Evolutionary conservation across 495 filamentous ascomycete species (phyloP).

Genomic region (Jackrogersella multiformis): DNA sequence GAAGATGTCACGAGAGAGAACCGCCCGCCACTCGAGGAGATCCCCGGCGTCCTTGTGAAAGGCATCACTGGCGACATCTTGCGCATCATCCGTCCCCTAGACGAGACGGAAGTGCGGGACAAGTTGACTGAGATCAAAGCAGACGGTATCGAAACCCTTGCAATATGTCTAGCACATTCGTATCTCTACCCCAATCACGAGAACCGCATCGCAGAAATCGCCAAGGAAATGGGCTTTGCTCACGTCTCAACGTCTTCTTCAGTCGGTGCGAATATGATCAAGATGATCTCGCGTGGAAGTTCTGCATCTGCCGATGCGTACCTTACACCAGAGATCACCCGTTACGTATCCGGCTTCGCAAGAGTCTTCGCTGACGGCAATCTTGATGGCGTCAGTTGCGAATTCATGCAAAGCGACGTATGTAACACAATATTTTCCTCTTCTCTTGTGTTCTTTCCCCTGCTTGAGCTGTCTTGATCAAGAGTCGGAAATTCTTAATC

Average conservation of each 20-base stretch:
- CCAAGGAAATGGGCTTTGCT: conserved; percentile 75
- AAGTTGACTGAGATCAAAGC: conserved; percentile 65
- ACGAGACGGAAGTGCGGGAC: conserved; percentile 63
- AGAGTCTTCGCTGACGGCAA: conserved; percentile 72
- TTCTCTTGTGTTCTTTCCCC: too few relatives aligned
- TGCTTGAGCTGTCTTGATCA: too few relatives aligned
- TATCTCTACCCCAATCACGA: conserved; percentile 85
- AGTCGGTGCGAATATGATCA: conserved; percentile 80
- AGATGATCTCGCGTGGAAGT: conserved; percentile 84
- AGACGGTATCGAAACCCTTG: conserved; percentile 57
- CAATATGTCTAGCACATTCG: conserved; percentile 81
- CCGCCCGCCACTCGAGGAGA: conserved; percentile 27
- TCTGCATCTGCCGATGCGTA: conserved; percentile 91
- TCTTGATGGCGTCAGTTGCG: conserved; percentile 74
- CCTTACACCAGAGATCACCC: conserved; percentile 92
- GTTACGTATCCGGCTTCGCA: conserved; percentile 91
- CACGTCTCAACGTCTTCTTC: conserved; percentile 81
- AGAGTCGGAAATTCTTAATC: too few relatives aligned
- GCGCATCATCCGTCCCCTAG: conserved; percentile 32
- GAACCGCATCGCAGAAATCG: conserved; percentile 64
- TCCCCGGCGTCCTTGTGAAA: conserved; percentile 30
- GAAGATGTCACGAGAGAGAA: conserved; percentile 70
- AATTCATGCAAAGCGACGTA: conserved; percentile 97
- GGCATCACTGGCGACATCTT: conserved; percentile 60
- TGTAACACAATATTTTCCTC: too few relatives aligned